Percentiles rank a stretch among this genome's conserved stretches.
phyloP scores from a whole-genome alignment of 768 basidiomycete species.

The Trametes meyenii region DNA sequence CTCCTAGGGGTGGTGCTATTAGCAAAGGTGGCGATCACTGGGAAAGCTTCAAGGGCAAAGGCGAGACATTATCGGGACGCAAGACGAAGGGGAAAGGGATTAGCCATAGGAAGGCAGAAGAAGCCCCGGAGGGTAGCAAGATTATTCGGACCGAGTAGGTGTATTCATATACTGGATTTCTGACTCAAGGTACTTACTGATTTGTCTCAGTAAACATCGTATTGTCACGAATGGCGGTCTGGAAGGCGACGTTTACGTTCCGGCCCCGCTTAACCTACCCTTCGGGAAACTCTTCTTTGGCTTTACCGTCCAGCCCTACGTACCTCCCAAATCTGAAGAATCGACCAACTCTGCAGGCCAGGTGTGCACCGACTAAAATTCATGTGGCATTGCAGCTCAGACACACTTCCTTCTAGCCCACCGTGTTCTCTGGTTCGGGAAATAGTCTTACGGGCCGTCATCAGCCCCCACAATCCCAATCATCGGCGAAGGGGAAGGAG shows the following conservation, averaged over 20 bases:
- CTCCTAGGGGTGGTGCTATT: conserved; percentile 50
- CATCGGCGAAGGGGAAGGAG: conserved; percentile 56
- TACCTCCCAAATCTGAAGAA: conserved; percentile 42
- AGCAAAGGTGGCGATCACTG: conserved; percentile 82
- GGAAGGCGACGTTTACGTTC: conserved; percentile 76
- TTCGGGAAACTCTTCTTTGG: conserved; percentile 97
- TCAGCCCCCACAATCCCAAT: conserved; percentile 29
- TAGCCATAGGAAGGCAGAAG: conserved; percentile 79
- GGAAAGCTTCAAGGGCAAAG: conserved; percentile 97
- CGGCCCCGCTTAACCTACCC: conserved; percentile 87
- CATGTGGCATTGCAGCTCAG: background rate
- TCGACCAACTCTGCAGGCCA: conserved; percentile 8
- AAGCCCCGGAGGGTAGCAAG: conserved; percentile 78
- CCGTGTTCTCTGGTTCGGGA: conserved; percentile 67
- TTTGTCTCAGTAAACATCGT: conserved; percentile 63
- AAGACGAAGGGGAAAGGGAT: conserved; percentile 96
- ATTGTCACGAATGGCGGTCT: conserved; percentile 82
- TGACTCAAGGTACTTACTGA: conserved; percentile 9
- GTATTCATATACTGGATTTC: background rate
- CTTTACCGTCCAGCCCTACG: conserved; percentile 77
- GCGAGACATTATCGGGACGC: conserved; percentile 87
- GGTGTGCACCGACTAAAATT: conserved; percentile 20
- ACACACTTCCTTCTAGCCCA: conserved; percentile 31
- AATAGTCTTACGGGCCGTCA: conserved; percentile 63
- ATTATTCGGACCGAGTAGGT: conserved; percentile 91